Base-by-base conservation (phyloP, 2,329 filamentous ascomycete species). In the Fusarium denticulatum region DNA sequence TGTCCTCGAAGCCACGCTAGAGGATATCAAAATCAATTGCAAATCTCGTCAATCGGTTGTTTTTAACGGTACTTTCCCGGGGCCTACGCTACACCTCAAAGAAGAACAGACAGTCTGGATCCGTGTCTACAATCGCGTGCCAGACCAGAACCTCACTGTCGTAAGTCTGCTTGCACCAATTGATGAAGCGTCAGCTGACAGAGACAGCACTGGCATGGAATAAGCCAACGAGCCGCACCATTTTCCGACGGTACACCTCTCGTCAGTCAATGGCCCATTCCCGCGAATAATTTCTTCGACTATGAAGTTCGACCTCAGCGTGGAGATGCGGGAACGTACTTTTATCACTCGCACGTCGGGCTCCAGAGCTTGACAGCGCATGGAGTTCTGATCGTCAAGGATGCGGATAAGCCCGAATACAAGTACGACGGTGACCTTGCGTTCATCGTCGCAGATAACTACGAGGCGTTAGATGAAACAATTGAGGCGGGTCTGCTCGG, bases 341-440 rank as follows among this genome's bases (percentile, higher is more conserved):
- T 91, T 77, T 93, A 92, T 75, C 91, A 93, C 76, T 92, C 90
- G 0, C 91, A 93, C 69, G 84, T 92, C 22, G 90, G 86, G 0
- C 88, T 92, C 65, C 90, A 93, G 76, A 87, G 88, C 0, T 80
- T 88, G 39, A 88, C 89, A 20, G 88, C 88, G 1, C 80, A 85
- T 12, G 91, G 91, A 0, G 81, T 87, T 0, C 75, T 93, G 39
- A 88, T 91, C 50, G 86, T 93, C 5, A 37, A 40, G 8, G 71
- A 73, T 7, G 71, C 67, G 3, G 22, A 39, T 1, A n/a, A 86
- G 88, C 64, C 86, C 2, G 90, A 90, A 0, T 92, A 91, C 70
- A 45, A 85, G 1, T 93, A 91, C 71, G 89, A 93, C 62, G 90
- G 88, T 6, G 91, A 93, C 32, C 83, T 87, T 1, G 84, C 88